phyloP scores from a whole-genome alignment of 805 yeast genomes.

The Ogataea allantospora region DNA sequence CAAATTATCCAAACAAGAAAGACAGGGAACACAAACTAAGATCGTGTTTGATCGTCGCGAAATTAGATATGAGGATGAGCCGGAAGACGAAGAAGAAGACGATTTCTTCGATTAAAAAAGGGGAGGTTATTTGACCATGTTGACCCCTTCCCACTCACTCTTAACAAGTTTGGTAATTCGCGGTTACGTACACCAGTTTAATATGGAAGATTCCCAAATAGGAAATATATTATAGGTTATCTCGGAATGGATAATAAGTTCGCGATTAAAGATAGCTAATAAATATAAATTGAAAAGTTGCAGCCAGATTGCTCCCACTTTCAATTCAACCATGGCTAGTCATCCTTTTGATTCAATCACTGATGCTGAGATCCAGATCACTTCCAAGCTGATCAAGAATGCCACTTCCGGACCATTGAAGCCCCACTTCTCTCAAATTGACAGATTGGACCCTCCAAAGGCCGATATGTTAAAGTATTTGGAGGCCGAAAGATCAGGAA shows the following conservation, averaged over 20 bases:
- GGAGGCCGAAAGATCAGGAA: constrained; percentile 61
- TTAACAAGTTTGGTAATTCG: neutral
- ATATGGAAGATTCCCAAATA: neutral
- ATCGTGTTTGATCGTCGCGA: constrained; percentile 57
- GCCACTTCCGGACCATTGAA: constrained; percentile 46
- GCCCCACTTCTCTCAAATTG: constrained; percentile 66
- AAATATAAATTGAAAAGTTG: neutral
- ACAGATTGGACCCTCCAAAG: constrained; percentile 78
- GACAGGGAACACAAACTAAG: constrained; percentile 57
- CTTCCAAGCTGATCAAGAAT: constrained; percentile 61
- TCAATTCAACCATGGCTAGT: constrained; percentile 2
- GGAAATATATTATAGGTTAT: neutral
- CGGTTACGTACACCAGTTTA: neutral
- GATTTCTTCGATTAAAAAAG: constrained; percentile 35
- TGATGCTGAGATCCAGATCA: constrained; percentile 55
- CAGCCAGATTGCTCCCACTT: neutral
- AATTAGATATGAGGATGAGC: constrained; percentile 20
- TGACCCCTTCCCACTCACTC: neutral
- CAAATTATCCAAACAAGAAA: constrained; percentile 73
- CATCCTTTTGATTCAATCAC: constrained; percentile 40
- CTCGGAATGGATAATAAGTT: constrained; percentile 2
- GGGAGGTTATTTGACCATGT: no score
- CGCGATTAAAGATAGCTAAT: neutral
- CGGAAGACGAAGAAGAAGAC: constrained; percentile 30
- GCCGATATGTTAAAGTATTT: constrained; percentile 63